Evolutionary conservation across 495 filamentous ascomycete genomes (phyloP).

Genomic region (Daldinia childiae): DNA sequence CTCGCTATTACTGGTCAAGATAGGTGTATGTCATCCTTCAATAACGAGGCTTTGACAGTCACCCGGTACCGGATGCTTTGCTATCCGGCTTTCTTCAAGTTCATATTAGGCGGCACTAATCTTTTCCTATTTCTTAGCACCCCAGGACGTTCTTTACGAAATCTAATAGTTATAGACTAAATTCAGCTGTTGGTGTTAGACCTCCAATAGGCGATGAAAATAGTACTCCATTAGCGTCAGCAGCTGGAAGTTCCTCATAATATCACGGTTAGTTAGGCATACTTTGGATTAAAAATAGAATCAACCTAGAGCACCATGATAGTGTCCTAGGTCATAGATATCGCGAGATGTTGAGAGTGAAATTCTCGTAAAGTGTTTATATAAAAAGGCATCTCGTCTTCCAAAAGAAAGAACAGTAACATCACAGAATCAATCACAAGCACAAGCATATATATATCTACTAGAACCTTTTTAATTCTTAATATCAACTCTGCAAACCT

Average conservation of each 20-base stretch:
- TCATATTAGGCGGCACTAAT: conserved; percentile 18
- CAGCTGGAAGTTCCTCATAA: conserved; percentile 6
- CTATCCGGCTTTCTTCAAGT: conserved; percentile 8
- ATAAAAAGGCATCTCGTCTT: conserved; percentile 20
- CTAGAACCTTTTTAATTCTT: not conserved
- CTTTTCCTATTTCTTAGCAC: conserved; percentile 4
- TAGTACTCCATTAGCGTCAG: conserved; percentile 14
- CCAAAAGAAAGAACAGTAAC: conserved; percentile 1
- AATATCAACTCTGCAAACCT: not conserved
- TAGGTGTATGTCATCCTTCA: not conserved
- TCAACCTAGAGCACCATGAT: not conserved
- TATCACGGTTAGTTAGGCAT: not conserved
- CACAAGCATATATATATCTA: not conserved
- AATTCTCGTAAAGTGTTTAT: not conserved
- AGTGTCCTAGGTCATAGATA: not conserved
- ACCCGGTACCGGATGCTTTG: conserved; percentile 19
- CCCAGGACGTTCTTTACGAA: not conserved
- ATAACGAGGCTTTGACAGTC: conserved; percentile 21
- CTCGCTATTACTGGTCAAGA: not conserved
- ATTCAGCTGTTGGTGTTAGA: conserved; percentile 1
- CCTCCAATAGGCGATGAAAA: conserved; percentile 13
- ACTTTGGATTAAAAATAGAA: conserved; percentile 24
- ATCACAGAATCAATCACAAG: not conserved
- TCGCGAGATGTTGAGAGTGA: not conserved
- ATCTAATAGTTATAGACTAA: not conserved